Evolutionary conservation across 805 yeast genomes (phyloP).

Genomic region (Sugiyamaella qingdaonensis): DNA sequence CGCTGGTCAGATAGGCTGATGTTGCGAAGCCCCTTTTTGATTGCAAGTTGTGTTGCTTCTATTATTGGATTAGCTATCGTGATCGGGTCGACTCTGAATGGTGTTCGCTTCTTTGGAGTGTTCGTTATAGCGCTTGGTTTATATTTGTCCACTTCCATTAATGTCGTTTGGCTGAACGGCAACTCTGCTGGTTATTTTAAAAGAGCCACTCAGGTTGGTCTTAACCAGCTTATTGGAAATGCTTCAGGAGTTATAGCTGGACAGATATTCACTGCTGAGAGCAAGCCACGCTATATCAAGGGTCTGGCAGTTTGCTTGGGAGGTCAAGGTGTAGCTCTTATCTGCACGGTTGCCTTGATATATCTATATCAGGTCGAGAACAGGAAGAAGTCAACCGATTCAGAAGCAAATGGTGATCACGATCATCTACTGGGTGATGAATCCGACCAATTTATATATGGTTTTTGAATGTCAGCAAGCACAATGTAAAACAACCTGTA

Average conservation of each 20-base stretch:
- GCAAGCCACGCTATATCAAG: conserved; percentile 37
- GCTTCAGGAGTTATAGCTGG: conserved; percentile 43
- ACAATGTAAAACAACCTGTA: background rate
- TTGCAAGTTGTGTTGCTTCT: conserved; percentile 30
- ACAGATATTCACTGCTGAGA: conserved; percentile 35
- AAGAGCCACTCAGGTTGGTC: conserved; percentile 40
- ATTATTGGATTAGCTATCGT: background rate
- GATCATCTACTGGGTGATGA: background rate
- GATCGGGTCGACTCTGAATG: background rate
- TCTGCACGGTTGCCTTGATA: background rate
- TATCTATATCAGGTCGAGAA: background rate
- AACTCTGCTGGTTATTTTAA: conserved; percentile 41
- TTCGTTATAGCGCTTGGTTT: conserved; percentile 20
- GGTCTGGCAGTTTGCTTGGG: conserved; percentile 31
- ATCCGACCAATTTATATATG: background rate
- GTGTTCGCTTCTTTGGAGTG: conserved; percentile 3
- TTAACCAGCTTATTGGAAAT: conserved; percentile 43
- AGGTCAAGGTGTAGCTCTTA: conserved; percentile 6
- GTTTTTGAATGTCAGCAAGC: background rate
- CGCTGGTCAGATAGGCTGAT: conserved; percentile 31
- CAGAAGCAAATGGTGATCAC: background rate
- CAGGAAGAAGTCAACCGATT: background rate
- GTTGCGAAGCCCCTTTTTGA: conserved; percentile 36
- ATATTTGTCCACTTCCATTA: conserved; percentile 37
- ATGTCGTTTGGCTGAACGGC: conserved; percentile 41